Percentiles rank a stretch among this genome's conserved stretches.
Evolutionary conservation across 208 protist species (phyloP).

Genomic region (Acanthamoeba divionensis): DNA sequence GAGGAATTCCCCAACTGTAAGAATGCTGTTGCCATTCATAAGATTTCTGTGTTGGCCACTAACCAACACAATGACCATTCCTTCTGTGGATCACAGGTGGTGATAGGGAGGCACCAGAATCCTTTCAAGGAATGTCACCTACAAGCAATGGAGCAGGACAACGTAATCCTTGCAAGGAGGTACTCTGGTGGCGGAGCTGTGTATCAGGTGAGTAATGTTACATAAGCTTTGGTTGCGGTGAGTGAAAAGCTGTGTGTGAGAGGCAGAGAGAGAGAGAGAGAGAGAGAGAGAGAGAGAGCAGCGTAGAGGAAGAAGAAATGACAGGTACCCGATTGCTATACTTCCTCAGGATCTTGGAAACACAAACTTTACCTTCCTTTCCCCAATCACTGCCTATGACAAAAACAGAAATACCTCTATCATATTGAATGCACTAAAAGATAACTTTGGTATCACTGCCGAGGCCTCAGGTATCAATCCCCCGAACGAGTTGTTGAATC

Average conservation of each 20-base stretch:
- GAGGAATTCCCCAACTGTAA: conserved; percentile 44
- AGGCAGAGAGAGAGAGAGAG: neutral
- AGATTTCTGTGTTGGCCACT: too few species aligned
- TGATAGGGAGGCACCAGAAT: conserved; percentile 12
- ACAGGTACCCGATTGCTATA: neutral
- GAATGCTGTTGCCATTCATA: too few species aligned
- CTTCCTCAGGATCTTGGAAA: conserved; percentile 29
- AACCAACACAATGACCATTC: too few species aligned
- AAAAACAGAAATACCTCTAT: conserved; percentile 5
- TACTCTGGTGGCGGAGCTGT: conserved; percentile 46
- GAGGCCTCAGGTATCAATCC: neutral
- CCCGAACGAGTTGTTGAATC: too few species aligned
- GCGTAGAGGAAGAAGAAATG: neutral
- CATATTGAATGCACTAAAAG: conserved; percentile 5
- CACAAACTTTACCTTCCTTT: conserved; percentile 50
- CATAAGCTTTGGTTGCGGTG: too few species aligned
- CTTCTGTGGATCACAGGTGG: too few species aligned
- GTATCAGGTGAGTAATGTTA: neutral
- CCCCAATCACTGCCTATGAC: neutral
- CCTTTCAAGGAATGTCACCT: conserved; percentile 52
- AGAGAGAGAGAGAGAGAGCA: neutral
- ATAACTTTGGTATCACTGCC: conserved; percentile 19
- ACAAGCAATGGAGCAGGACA: conserved; percentile 1
- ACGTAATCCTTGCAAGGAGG: conserved; percentile 8
- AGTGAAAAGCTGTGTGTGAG: too few species aligned